phyloP scores from a whole-genome alignment of 1,139 yeast genomes.

The Yamadazyma dendronema region DNA sequence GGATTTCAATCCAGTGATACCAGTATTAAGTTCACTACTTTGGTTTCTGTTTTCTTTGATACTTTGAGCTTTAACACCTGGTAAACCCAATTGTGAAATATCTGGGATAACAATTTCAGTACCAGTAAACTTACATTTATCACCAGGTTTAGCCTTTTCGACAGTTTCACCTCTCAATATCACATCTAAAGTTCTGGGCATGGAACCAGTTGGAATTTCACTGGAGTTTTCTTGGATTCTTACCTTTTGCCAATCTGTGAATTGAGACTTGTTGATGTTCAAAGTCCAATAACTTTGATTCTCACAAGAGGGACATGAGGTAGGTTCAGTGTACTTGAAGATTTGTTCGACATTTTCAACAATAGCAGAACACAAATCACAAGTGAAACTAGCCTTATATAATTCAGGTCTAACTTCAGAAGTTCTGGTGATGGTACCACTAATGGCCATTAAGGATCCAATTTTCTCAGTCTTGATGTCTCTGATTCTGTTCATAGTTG shows the following conservation, averaged over 20 bases:
- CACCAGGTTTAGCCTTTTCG: conserved; percentile 97
- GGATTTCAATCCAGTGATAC: conserved; percentile 81
- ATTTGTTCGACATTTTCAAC: conserved; percentile 91
- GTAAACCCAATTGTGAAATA: conserved; percentile 91
- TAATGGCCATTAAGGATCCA: conserved; percentile 79
- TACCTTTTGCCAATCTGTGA: conserved; percentile 96
- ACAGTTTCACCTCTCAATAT: conserved; percentile 92
- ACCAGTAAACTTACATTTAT: conserved; percentile 92
- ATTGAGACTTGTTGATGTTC: conserved; percentile 78
- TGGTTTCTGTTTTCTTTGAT: conserved; percentile 63
- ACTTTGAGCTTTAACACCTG: conserved; percentile 90
- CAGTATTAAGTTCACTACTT: conserved; percentile 74
- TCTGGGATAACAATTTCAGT: conserved; percentile 96
- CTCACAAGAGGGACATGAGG: conserved; percentile 86
- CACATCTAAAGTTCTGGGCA: conserved; percentile 97
- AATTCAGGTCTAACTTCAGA: conserved; percentile 97
- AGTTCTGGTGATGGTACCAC: conserved; percentile 96
- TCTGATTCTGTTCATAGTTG: conserved; percentile 79
- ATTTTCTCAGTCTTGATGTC: conserved; percentile 88
- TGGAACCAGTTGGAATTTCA: conserved; percentile 97
- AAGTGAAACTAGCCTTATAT: conserved; percentile 80
- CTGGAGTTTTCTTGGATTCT: conserved; percentile 93
- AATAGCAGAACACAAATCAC: conserved; percentile 84
- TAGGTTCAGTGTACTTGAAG: conserved; percentile 93
- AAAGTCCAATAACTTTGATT: conserved; percentile 87